phyloP scores from a whole-genome alignment of 2,329 filamentous ascomycete species.

The Neonectria coccinea region DNA sequence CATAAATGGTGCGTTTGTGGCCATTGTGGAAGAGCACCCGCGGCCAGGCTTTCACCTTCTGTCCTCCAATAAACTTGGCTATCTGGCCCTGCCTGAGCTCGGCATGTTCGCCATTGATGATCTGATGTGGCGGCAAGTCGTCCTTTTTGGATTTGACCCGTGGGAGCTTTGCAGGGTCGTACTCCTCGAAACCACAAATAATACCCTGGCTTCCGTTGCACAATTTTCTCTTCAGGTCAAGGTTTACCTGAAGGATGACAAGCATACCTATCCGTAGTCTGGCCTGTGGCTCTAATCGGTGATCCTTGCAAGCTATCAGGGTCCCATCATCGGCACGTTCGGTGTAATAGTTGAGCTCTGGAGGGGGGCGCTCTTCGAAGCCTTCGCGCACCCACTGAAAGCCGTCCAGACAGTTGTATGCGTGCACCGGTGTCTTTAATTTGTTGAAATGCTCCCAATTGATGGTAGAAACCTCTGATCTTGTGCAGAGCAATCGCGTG shows the following conservation, averaged over 20 bases:
- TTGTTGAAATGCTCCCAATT: slow-evolving; percentile 28
- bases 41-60: slow-evolving; percentile 29
- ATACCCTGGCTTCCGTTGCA: slow-evolving; percentile 46
- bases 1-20: slow-evolving; percentile 57
- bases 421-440: slow-evolving; percentile 9
- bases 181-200: slow-evolving; percentile 36
- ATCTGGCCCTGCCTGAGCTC: slow-evolving; percentile 25
- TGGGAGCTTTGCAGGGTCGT: slow-evolving; percentile 8
- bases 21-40: slow-evolving; percentile 65
- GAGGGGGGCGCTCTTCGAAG: background rate
- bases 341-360: background rate
- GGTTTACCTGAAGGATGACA: slow-evolving; percentile 44
- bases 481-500: slow-evolving; percentile 31
- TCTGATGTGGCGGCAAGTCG: background rate
- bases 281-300: slow-evolving; percentile 29
- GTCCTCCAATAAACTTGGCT: slow-evolving; percentile 19
- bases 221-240: slow-evolving; percentile 24
- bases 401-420: slow-evolving; percentile 30
- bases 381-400: slow-evolving; percentile 10
- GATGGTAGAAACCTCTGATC: slow-evolving; percentile 15
- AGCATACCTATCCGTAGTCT: slow-evolving; percentile 33
- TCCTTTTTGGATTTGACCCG: slow-evolving; percentile 7
- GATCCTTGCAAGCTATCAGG: slow-evolving; percentile 17
- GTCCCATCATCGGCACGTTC: slow-evolving; percentile 18
- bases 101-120: slow-evolving; percentile 21